Base-by-base conservation (phyloP, 108 stramenopile species). In the Skeletonema grethae region DNA sequence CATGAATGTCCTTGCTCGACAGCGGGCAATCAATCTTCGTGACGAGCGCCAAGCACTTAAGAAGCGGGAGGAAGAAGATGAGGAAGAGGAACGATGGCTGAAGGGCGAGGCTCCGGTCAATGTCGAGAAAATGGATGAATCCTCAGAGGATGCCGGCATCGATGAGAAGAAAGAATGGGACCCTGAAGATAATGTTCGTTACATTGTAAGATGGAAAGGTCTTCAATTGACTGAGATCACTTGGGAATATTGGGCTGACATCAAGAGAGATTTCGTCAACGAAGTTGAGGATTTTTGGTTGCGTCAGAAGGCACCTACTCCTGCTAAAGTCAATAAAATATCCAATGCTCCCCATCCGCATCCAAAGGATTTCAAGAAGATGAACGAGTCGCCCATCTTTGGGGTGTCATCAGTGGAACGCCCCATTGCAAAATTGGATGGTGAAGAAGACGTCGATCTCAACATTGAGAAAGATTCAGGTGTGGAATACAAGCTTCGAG, bases 201-300 rank as follows among this genome's bases (percentile, higher is more conserved):
- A 91, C 67, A 83, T 95, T 57, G 90, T 95, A 8, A 88, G 89
- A 58, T 95, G 90, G 90, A 91, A 91, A 68, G 90, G 89, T 13
- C 67, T 95, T 28, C 90, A 87, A 24, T 82, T 83, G 50, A 83
- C 88, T 24, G 94, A 95, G 46, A 79, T 89, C n/a, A 90, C 94
- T 12, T 95, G 91, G 91, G 94, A 95, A 65, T 92, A 95, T 68
- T 92, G 91, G 91, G 56, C 82, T 43, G 90, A 95, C 63, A 95
- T 95, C 73, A 92, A 95, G 63, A 63, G 80, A 7, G 94, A 95
- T 69, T 89, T 87, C 32, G 91, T 90, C 12, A 79, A 90, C 46
- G 81, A 90, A 58, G 90, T 86, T 7, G 91, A 91, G 67, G 89
- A 91, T 65, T 95, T 92, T 82, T 91, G 91, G 91, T 55, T 70